Evolutionary conservation across 306 rosid species (phyloP).

Genomic region (Nissolia schottii): DNA sequence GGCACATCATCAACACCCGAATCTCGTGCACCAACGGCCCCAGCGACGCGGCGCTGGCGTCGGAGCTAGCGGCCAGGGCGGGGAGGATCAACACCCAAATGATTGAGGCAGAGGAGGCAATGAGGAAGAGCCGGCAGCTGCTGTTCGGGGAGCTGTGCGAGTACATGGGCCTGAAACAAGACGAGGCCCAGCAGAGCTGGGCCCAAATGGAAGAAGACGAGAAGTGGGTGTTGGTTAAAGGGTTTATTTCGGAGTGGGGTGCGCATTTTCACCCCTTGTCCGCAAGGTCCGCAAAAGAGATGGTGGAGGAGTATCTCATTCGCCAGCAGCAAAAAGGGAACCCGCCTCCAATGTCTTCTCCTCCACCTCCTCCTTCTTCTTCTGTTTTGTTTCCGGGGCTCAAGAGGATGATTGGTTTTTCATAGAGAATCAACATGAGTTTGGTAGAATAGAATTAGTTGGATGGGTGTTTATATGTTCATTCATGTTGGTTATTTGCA

Average conservation of each 20-base stretch:
- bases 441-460: background rate
- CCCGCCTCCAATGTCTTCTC: slow-evolving; percentile 19
- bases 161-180: slow-evolving; percentile 42
- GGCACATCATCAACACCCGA: slow-evolving; percentile 24
- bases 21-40: slow-evolving; percentile 32
- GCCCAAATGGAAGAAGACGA: slow-evolving; percentile 51
- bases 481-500: background rate
- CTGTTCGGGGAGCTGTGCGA: slow-evolving; percentile 59
- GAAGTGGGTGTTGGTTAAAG: slow-evolving; percentile 44
- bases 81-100: slow-evolving; percentile 40
- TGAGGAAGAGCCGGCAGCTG: slow-evolving; percentile 63
- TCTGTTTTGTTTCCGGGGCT: slow-evolving; percentile 37
- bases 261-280: slow-evolving; percentile 76
- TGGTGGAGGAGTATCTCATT: slow-evolving; percentile 76
- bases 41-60: slow-evolving; percentile 53
- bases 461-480: background rate
- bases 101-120: slow-evolving; percentile 54
- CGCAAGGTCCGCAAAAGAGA: slow-evolving; percentile 49
- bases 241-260: slow-evolving; percentile 61
- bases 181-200: slow-evolving; percentile 55
- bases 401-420: slow-evolving; percentile 53
- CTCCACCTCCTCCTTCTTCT: slow-evolving; percentile 10
- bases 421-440: background rate
- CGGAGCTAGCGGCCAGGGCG: slow-evolving; percentile 45
- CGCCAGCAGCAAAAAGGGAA: slow-evolving; percentile 25